Evolutionary conservation across 805 yeast species (phyloP), one percentile per base, ranked within the genome.

Genomic region (Spathaspora boniae): DNA sequence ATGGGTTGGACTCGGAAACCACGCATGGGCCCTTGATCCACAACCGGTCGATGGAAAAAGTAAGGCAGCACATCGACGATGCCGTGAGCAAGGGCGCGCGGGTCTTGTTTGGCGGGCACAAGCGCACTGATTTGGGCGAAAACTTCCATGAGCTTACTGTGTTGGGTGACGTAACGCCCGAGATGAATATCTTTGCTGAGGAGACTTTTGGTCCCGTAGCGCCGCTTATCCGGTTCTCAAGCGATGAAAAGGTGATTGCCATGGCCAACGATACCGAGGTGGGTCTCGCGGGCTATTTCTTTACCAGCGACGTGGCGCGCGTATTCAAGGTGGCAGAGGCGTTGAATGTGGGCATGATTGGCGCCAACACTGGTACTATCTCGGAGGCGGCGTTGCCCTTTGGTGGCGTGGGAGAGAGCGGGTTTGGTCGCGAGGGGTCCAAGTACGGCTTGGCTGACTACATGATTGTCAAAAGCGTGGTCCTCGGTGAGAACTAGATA

Each of bases 161-260:
- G 9, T 54, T 85, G 34, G 67, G 74, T n/a, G 73, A 76, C 41
- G 83, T 78, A 31, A 74, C 78, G 32, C 54, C 62, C 2, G 68
- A 66, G 15, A 83, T 84, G 77, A 44, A 55, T 27, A 74, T 84
- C 22, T 67, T 72, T 46, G 45, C 56, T n/a, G 88, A 83, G 47
- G 94, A 85, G 56, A 83, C 89, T 2, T 85, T 85, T 55, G 94
- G 93, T 2, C 94, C 94, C 2, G 66, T 85, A 12, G 85, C 85
- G 14, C 85, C 87, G 2, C 58, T 86, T 34, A 73, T 82, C 53
- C 74, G 72, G 50, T 85, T 85, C 52, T 54, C 58, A 26, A 56
- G 78, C n/a, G 83, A 76, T 31, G 81, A 78, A 29, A 85, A 82
- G 52, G 89, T 76, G 4, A 33, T 84, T 6, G 56, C 51, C 34